Conservation (phyloP, 1,284 basidiomycete species). For the Boletellus deceptivus region DNA sequence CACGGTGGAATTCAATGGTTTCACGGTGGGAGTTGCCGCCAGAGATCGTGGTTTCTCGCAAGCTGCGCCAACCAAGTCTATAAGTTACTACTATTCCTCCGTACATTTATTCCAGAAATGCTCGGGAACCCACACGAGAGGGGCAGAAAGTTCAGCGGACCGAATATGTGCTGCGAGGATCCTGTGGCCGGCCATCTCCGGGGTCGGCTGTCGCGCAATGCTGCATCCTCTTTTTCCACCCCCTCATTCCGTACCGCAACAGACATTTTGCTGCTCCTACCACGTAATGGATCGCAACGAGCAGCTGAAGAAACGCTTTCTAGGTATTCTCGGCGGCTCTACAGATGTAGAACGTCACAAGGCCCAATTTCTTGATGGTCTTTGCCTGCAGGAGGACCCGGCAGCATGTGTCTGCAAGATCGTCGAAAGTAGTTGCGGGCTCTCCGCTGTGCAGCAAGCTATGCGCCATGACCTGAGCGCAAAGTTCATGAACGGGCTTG, state of each 20-base stretch:
- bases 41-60: no score
- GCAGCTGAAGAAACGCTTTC: slow-evolving; percentile 26
- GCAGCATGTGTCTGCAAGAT: slow-evolving; percentile 42
- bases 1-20: no score
- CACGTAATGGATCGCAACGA: slow-evolving; percentile 22
- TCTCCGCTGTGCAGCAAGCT: slow-evolving; percentile 41
- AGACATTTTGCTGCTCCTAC: neutral
- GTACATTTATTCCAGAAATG: no score
- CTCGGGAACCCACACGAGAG: no score
- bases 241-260: neutral
- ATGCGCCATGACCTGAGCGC: slow-evolving; percentile 43
- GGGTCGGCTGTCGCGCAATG: no score
- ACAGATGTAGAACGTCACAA: slow-evolving; percentile 15
- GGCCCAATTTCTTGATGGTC: slow-evolving; percentile 47
- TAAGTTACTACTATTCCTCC: no score
- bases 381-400: slow-evolving; percentile 42
- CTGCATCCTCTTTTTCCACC: no score
- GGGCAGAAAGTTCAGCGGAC: no score
- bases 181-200: no score
- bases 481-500: slow-evolving; percentile 46
- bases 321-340: slow-evolving; percentile 23
- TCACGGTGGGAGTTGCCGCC: no score
- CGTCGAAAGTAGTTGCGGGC: slow-evolving; percentile 39
- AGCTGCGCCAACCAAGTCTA: no score
- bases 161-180: no score